Percentiles rank a stretch among this genome's conserved stretches.
These are phyloP conservation scores for Psilocybe subaeruginosa DNA, from an alignment of 768 basidiomycete genomes.

Conservation along the genomic window DNA sequence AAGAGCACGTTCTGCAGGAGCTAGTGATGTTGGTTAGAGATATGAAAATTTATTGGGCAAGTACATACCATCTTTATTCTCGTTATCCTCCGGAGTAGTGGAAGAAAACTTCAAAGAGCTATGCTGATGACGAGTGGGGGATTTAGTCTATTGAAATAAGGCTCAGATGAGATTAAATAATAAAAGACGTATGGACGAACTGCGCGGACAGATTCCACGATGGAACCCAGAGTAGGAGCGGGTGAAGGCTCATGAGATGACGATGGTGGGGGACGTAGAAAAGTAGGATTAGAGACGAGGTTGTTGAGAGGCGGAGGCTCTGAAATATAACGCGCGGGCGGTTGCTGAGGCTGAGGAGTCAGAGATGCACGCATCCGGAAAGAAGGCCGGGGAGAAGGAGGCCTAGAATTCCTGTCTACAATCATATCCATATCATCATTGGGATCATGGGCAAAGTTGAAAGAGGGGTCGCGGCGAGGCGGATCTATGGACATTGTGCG, in stretches of 20 bases:
- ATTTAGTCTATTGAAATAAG: slow-evolving; percentile 38
- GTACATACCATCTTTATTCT: slow-evolving; percentile 31
- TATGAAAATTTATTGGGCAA: slow-evolving; percentile 1
- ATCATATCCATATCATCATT: slow-evolving; percentile 43
- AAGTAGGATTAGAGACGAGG: slow-evolving; percentile 67
- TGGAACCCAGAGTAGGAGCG: slow-evolving; percentile 58
- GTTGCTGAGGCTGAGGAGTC: slow-evolving; percentile 62
- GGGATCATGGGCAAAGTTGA: slow-evolving; percentile 36
- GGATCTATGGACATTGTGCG: slow-evolving; percentile 82
- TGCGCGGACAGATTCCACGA: slow-evolving; percentile 56
- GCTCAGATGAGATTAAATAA: slow-evolving; percentile 5
- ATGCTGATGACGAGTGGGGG: slow-evolving; percentile 57
- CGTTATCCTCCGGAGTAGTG: slow-evolving; percentile 30
- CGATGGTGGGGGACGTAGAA: slow-evolving; percentile 65
- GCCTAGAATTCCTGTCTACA: slow-evolving; percentile 51
- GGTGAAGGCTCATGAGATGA: slow-evolving; percentile 29
- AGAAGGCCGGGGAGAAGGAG: slow-evolving; percentile 49
- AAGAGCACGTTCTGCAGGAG: slow-evolving; percentile 66
- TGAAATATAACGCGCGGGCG: slow-evolving; percentile 48
- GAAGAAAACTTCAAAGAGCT: slow-evolving; percentile 53
- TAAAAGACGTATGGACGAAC: slow-evolving; percentile 39
- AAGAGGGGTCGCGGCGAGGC: slow-evolving; percentile 45
- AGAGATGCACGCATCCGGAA: slow-evolving; percentile 71
- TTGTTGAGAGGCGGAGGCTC: slow-evolving; percentile 71
- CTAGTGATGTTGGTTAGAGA: slow-evolving; percentile 26